Conservation (phyloP, 257 asterid species). For the Solanum sitiens region DNA sequence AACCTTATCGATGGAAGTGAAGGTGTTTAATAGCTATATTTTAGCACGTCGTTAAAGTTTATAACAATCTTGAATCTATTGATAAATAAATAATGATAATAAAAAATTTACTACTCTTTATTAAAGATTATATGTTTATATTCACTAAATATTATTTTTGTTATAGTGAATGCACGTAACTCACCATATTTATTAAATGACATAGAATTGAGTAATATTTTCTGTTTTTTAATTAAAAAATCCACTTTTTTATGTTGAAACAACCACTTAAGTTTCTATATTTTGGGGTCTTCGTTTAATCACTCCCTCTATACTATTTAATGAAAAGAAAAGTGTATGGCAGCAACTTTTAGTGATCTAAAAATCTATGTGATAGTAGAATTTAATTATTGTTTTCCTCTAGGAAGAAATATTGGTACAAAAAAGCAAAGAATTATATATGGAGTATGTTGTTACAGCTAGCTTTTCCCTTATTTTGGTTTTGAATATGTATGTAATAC, state of each 20-base stretch:
- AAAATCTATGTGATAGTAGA: not conserved
- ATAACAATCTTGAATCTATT: no score
- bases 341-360: not conserved
- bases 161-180: not conserved
- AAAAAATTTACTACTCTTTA: no score
- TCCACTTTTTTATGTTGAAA: not conserved
- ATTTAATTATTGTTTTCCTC: not conserved
- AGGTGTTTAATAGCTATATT: no score
- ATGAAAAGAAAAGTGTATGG: not conserved
- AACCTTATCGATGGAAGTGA: no score
- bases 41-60: no score
- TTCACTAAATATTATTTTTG: no score
- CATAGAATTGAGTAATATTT: not conserved
- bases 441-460: conserved; percentile 7
- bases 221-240: not conserved
- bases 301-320: not conserved
- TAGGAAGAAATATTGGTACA: not conserved
- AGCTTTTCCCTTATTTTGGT: not conserved
- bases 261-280: not conserved
- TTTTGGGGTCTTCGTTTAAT: not conserved
- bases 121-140: no score
- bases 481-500: not conserved
- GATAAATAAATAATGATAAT: not conserved
- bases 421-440: not conserved
- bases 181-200: not conserved